Evolutionary conservation across 805 yeast genomes (phyloP).

Genomic region (Saccharomycopsis guyanensis): DNA sequence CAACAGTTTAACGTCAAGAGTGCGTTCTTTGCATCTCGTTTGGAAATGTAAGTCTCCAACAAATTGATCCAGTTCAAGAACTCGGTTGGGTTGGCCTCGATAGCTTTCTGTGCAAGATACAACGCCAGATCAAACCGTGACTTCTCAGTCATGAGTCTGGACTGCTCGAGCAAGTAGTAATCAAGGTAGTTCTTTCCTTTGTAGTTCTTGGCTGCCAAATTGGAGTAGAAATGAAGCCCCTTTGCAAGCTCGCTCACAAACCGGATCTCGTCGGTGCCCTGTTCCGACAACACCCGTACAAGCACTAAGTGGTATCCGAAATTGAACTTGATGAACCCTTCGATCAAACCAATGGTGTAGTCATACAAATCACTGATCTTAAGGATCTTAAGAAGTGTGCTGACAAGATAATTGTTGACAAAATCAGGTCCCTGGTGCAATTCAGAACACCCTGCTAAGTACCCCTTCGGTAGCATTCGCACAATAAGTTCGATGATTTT

Average conservation of each 20-base stretch:
- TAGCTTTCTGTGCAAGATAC: slow-evolving; percentile 50
- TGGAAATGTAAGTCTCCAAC: slow-evolving; percentile 50
- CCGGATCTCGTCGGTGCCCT: slow-evolving; percentile 11
- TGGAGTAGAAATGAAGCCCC: slow-evolving; percentile 11
- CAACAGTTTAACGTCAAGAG: slow-evolving; percentile 63
- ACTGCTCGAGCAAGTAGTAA: slow-evolving; percentile 37
- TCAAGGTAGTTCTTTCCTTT: slow-evolving; percentile 19
- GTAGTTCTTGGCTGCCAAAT: slow-evolving; percentile 1
- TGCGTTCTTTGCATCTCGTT: slow-evolving; percentile 50
- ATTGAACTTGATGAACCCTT: slow-evolving; percentile 14
- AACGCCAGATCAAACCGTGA: slow-evolving; percentile 48
- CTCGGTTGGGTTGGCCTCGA: slow-evolving; percentile 66
- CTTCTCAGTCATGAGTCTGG: slow-evolving; percentile 52
- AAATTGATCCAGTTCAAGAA: slow-evolving; percentile 66
- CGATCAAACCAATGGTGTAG: slow-evolving; percentile 35
- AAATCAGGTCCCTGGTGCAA: slow-evolving; percentile 29
- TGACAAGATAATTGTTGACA: slow-evolving; percentile 46
- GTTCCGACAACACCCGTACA: slow-evolving; percentile 6
- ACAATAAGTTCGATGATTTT: slow-evolving; percentile 34
- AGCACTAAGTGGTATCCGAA: slow-evolving; percentile 18
- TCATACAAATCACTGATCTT: slow-evolving; percentile 33
- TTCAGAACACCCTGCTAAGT: slow-evolving; percentile 36
- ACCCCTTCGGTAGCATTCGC: slow-evolving; percentile 40
- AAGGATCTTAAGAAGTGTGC: slow-evolving; percentile 37
- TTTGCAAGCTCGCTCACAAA: slow-evolving; percentile 14